Evolutionary conservation across 1,139 yeast species (phyloP), one percentile per base, ranked within the genome.

Genomic region (Yamadazyma atlantica): DNA sequence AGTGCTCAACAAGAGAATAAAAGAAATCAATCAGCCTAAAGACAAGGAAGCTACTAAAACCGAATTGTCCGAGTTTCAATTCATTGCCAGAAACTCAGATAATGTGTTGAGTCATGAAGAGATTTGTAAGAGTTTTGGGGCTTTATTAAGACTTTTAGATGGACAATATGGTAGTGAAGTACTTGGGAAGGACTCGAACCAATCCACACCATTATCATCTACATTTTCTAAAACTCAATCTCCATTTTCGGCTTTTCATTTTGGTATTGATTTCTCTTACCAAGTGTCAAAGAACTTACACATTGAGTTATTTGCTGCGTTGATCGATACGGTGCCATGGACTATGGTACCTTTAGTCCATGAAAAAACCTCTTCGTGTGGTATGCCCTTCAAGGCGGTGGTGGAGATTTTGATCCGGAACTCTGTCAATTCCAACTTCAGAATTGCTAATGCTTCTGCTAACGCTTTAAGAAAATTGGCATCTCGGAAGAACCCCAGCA

Each of bases 391-490:
- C 53, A 76, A 84, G 37, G 74, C 77, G 31, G 66, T 85, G 3
- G 78, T 89, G 29, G 96, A 89, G 44, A 66, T 87, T 11, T 62
- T 90, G 22, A 81, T 90, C 24, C 69, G 90, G 43, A 88, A 88
- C 53, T 78, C 89, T 2, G 78, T 83, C 3, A 95, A 89, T 58
- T 66, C 74, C 1, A 82, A 84, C 49, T 62, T 64, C 10, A 64
- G 73, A 12, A 80, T 90, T 11, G 72, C 92, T 0, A 63, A 65
- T 18, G 82, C 90, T 24, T 76, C 94, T 1, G 65, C 80, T 10
- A 66, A 64, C 29, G 78, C 95, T 1, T 65, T 90, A 40, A 82
- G 78, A 46, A 69, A 73, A 23, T 61, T 88, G 32, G 90, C 94
- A 1, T 67, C 81, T 3, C 78, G 78, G 37, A 79, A 76, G 45